phyloP scores from a whole-genome alignment of 2,329 filamentous ascomycete species.

The Aspergillus cejpii region DNA sequence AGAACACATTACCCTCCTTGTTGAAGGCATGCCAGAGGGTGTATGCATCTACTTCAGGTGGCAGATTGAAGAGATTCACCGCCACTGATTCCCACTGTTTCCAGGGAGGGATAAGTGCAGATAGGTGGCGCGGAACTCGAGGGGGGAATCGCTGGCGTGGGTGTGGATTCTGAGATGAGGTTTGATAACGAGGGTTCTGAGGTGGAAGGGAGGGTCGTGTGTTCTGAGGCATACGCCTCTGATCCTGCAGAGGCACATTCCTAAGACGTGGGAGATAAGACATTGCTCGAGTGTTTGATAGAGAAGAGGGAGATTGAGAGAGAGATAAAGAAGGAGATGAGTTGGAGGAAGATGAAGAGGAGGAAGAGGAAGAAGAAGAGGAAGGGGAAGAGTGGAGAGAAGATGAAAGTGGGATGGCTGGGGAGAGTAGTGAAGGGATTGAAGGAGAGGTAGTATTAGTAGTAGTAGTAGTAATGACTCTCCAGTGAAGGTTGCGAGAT shows the following conservation, averaged over 20 bases:
- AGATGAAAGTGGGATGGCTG: neutral
- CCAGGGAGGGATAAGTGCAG: conserved; percentile 29
- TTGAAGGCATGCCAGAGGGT: conserved; percentile 49
- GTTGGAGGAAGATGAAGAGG: neutral
- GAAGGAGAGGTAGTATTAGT: neutral
- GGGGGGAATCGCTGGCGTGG: neutral
- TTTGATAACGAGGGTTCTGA: neutral
- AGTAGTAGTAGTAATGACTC: neutral
- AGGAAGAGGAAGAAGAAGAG: conserved; percentile 4
- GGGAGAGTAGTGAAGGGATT: neutral
- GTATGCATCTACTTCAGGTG: conserved; percentile 30
- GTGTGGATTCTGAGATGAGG: neutral
- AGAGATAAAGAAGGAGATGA: neutral
- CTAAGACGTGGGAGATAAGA: neutral
- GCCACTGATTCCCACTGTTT: conserved; percentile 35
- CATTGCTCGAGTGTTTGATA: neutral
- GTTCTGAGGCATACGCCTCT: neutral
- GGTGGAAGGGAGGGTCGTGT: neutral
- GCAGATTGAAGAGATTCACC: conserved; percentile 33
- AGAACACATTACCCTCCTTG: conserved; percentile 48
- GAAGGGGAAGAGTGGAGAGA: conserved; percentile 2
- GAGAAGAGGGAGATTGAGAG: neutral
- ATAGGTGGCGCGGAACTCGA: conserved; percentile 1
- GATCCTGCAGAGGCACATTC: neutral
- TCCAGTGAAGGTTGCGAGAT: neutral